These are phyloP conservation scores for Mycotypha africana DNA, from an alignment of 371 early-diverging fungal genomes.

Conservation along the genomic window DNA sequence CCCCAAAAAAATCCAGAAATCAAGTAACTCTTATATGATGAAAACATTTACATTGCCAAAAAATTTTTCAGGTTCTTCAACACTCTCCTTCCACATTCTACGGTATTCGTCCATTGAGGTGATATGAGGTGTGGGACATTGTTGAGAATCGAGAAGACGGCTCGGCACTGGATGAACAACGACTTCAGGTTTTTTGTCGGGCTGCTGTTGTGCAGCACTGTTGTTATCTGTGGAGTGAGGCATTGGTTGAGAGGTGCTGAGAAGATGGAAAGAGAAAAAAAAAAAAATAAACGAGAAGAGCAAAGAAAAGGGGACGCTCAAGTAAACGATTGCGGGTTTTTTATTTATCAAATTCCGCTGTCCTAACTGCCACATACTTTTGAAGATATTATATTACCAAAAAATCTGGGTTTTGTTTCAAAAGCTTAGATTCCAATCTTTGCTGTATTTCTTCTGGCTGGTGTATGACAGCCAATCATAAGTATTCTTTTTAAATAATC, in stretches of 20 bases:
- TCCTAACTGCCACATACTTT: no score
- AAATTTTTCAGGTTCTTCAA: conserved; percentile 78
- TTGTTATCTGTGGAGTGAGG: conserved; percentile 5
- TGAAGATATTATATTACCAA: no score
- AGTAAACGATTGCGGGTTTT: no score
- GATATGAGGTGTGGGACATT: conserved; percentile 65
- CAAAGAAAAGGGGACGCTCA: no score
- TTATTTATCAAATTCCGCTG: no score
- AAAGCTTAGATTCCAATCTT: no score
- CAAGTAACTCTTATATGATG: background rate
- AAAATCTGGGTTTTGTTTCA: no score
- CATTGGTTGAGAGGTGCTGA: conserved; percentile 1
- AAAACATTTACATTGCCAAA: conserved; percentile 67
- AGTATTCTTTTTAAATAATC: no score
- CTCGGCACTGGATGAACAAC: conserved; percentile 48
- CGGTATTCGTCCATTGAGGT: conserved; percentile 74
- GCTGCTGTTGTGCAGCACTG: background rate
- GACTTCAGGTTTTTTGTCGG: conserved; percentile 2
- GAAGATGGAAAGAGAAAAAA: background rate
- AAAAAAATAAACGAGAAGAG: background rate
- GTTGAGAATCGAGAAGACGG: conserved; percentile 42
- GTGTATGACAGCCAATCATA: no score
- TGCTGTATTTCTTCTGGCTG: no score
- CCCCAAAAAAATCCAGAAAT: no score
- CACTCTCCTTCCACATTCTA: conserved; percentile 70